These are phyloP conservation scores for Vigna hirtella DNA, from an alignment of 306 rosid genomes.

Conservation along the genomic window DNA sequence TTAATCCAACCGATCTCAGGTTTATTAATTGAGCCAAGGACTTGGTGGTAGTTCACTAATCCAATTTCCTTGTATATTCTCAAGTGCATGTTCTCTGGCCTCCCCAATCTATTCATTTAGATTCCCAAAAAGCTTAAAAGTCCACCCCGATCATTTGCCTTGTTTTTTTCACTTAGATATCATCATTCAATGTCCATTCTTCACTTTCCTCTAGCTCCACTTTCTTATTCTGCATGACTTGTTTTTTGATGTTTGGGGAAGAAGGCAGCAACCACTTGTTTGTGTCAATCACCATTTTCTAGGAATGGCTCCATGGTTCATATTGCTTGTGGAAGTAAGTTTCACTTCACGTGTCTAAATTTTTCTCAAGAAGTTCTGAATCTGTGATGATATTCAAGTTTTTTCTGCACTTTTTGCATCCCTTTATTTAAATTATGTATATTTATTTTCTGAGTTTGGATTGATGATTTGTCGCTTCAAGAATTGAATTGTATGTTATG, in stretches of 20 bases:
- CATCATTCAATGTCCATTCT: not conserved
- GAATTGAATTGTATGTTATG: not conserved
- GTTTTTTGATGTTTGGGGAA: not conserved
- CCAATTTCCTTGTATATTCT: not conserved
- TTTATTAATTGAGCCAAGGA: slow-evolving; percentile 27
- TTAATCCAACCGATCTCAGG: not conserved
- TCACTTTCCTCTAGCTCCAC: not conserved
- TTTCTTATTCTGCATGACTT: not conserved
- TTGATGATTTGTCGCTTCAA: not conserved
- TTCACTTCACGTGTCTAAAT: not conserved
- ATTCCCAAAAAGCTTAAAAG: not conserved
- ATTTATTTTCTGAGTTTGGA: not conserved
- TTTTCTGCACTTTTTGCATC: not conserved
- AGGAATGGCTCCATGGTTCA: not conserved
- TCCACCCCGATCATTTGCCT: slow-evolving; percentile 4
- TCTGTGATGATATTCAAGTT: not conserved
- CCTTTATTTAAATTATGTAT: not conserved
- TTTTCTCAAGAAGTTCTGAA: not conserved
- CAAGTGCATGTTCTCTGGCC: not conserved
- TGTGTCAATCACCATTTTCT: slow-evolving; percentile 8
- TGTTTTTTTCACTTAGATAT: not conserved
- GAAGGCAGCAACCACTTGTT: not conserved
- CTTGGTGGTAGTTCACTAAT: not conserved
- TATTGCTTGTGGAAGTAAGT: not conserved
- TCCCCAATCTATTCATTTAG: not conserved